Base-by-base conservation (phyloP, 768 basidiomycete genomes). In the Suillus placidus region DNA sequence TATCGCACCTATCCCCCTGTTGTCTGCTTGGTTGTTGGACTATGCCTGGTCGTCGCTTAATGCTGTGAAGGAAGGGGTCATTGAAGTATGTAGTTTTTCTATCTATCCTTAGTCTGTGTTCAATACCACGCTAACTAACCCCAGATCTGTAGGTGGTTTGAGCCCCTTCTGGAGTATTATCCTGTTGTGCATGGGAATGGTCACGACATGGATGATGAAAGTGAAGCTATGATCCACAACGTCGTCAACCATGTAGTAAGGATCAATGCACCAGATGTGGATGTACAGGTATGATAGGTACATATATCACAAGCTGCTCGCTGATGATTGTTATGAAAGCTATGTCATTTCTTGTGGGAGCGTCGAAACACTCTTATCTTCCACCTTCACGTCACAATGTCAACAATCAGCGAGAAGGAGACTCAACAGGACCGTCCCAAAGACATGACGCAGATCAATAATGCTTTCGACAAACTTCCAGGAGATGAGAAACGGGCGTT, bases 121-220 rank as follows among this genome's bases (percentile, higher is more conserved):
- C 26, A 20, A 3, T 20, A 34, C 1, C 20, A 55, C 2, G 52
- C 30, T 54, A 54, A 54, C 10, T 32, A 20, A 32, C 18, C 13
- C 2, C 18, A 55, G 54, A 12, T 55, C 18, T 55, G 32, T 10
- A 55, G 54, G 20, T 55, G 54, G 54, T 55, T 55, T 6, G 54
- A 55, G 54, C 54, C 54, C 10, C 54, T 55, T 18, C 54, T 55
- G 10, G 54, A 55, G 6, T n/a, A 55, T 10, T 55, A 55, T 20
- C 54, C 32, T 55, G 0, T 10, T 34, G 9, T 55, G 5, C 54
- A 12, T n/a, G 9, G 4, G 5, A 12, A 10, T 0, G 10, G 54
- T 0, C 54, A 55, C 3, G 32, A 20, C 0, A 55, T 55, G 54
- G 54, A 55, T 1, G 54, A 55, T 2, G 20, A 12, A 2, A 34